Evolutionary conservation across 1,284 basidiomycete genomes (phyloP).

Genomic region (Cutaneotrichosporon cutaneum): DNA sequence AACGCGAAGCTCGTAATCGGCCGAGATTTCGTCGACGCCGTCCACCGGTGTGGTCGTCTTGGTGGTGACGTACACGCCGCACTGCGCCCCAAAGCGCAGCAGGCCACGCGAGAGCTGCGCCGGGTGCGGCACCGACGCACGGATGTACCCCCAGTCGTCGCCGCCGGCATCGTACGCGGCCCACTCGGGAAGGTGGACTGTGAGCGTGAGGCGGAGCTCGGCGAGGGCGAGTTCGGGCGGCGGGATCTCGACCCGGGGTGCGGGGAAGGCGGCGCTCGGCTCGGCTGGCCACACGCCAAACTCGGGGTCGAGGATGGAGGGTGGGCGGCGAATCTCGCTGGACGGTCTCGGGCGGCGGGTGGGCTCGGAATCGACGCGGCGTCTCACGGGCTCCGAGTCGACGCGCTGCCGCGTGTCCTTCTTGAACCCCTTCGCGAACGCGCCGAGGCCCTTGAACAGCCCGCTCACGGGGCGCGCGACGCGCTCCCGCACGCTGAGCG

Average conservation of each 20-base stretch:
- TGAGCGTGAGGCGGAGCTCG: background rate
- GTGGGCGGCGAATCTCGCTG: background rate
- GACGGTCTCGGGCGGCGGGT: background rate
- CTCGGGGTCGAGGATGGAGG: background rate
- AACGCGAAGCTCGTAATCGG: background rate
- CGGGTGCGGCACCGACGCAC: background rate
- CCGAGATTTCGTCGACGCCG: constrained; percentile 4
- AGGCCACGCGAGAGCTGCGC: background rate
- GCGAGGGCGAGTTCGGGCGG: background rate
- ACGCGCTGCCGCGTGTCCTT: background rate
- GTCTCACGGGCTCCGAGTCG: background rate
- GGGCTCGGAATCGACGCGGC: background rate
- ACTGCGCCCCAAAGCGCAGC: background rate
- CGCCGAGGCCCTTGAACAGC: constrained; percentile 6
- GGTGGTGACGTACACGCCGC: background rate
- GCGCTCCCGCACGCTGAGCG: background rate
- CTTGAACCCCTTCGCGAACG: background rate
- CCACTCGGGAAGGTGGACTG: background rate
- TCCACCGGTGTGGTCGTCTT: background rate
- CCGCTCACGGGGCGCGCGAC: background rate
- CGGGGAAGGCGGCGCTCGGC: background rate
- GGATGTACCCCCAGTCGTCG: constrained; percentile 6
- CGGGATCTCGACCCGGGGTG: background rate
- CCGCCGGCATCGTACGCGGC: constrained; percentile 1
- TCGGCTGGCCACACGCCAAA: background rate